Conservation (phyloP, 345 rosid species). For the Aegle marmelos region DNA sequence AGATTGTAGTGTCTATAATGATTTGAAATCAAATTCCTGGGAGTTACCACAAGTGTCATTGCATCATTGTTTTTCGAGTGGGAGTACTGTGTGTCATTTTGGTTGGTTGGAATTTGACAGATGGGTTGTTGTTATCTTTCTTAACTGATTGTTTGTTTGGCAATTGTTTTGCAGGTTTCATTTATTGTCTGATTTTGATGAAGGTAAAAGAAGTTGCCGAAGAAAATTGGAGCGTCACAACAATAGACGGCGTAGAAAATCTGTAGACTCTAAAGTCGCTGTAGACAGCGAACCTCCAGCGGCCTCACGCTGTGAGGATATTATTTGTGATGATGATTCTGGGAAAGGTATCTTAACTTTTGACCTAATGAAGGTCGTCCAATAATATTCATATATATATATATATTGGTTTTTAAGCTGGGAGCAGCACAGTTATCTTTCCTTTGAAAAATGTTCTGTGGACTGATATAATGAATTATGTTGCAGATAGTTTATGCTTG, state of each 20-base stretch:
- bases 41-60: neutral
- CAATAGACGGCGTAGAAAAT: conserved; percentile 71
- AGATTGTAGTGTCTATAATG: neutral
- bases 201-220: conserved; percentile 89
- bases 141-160: neutral
- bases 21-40: neutral
- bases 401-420: neutral
- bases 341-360: conserved; percentile 50
- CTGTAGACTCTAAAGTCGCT: conserved; percentile 36
- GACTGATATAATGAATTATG: neutral
- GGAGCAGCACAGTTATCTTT: neutral
- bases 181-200: conserved; percentile 77
- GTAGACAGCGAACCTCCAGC: conserved; percentile 38
- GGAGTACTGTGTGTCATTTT: neutral
- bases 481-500: conserved; percentile 47
- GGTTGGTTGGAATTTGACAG: neutral
- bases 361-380: neutral
- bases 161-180: conserved; percentile 62
- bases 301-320: conserved; percentile 38
- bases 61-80: neutral
- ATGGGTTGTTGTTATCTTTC: neutral
- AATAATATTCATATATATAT: too few species aligned
- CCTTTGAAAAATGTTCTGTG: neutral
- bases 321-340: conserved; percentile 49
- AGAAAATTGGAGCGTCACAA: conserved; percentile 95